Evolutionary conservation across 1,139 yeast species (phyloP), one percentile per base, ranked within the genome.

Genomic region (Lizanozyma gosingica): DNA sequence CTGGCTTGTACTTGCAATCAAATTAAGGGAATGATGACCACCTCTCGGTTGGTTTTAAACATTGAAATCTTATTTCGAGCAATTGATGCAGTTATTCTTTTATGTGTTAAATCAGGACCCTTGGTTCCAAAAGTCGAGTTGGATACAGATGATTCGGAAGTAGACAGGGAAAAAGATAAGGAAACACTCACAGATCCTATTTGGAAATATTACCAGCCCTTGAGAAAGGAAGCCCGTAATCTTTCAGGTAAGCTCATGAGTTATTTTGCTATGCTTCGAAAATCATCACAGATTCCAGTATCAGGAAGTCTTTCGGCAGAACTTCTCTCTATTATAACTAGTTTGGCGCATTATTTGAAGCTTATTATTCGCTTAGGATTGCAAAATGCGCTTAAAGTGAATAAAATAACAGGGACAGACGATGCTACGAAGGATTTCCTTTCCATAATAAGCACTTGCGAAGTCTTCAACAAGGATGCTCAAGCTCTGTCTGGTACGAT

Each of bases 301-400:
- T 76, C 86, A 1, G 88, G 87, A 15, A 85, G 83, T 40, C 54
- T 72, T 37, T 67, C 74, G 2, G 68, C 73, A 0, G 75, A 71
- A 43, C 54, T 92, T 37, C 69, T 92, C 48, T 80, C 94, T 1
- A 79, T 90, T 4, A 92, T 90, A 11, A 88, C 97, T 1, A 90
- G 95, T 1, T 70, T 94, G 53, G 97, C 98, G 0, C 98, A 94
- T 59, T 90, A 88, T 57, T 69, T 92, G 52, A 92, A 94, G 57
- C 69, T 92, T 9, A 67, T 92, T 33, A 84, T 92, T 15, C 70
- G 97, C 46, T 78, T 80, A 52, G 95, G 97, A 1, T 71, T 92
- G 37, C 76, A 78, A 45, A 79, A 80, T 50, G 85, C 96, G 0
- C 64, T 92, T 17, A 80, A 76, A 45, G 71, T 77, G 44, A 87